Conservation (phyloP, 108 stramenopile genomes). For the Cyclotella cryptica region DNA sequence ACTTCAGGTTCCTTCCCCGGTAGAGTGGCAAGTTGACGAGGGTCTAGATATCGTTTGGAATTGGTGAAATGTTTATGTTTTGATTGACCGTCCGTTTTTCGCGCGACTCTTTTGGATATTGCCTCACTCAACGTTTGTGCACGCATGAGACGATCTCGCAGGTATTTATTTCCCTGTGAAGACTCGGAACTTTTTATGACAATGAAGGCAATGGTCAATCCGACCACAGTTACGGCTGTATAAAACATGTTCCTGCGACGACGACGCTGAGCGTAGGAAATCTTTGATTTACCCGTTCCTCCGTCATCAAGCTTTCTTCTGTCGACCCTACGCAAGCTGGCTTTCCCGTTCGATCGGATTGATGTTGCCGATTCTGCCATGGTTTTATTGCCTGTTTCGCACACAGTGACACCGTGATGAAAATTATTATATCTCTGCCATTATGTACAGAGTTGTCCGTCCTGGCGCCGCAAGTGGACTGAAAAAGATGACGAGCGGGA, state of each 20-base stretch:
- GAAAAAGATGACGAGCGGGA: too few species aligned
- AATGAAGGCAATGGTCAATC: not conserved
- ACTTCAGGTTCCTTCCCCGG: conserved; percentile 32
- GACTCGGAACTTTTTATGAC: not conserved
- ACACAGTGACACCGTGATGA: not conserved
- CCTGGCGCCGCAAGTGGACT: not conserved
- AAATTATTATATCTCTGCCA: too few species aligned
- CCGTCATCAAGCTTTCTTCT: conserved; percentile 11
- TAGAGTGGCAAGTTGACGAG: conserved; percentile 46
- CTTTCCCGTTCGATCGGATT: not conserved
- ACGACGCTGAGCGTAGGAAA: not conserved
- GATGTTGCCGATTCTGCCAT: not conserved
- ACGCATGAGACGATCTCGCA: conserved; percentile 23
- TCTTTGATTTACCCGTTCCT: conserved; percentile 8
- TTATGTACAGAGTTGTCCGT: too few species aligned
- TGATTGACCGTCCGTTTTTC: not conserved
- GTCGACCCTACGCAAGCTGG: not conserved
- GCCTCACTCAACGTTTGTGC: conserved; percentile 34
- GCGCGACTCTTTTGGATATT: not conserved
- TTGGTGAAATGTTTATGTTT: conserved; percentile 2
- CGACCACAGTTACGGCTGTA: not conserved
- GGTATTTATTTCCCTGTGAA: not conserved
- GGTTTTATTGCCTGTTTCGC: conserved; percentile 1
- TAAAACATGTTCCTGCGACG: not conserved
- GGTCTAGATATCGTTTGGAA: conserved; percentile 46